phyloP scores from a whole-genome alignment of 805 yeast species.

The Jamesozyma rosinii region DNA sequence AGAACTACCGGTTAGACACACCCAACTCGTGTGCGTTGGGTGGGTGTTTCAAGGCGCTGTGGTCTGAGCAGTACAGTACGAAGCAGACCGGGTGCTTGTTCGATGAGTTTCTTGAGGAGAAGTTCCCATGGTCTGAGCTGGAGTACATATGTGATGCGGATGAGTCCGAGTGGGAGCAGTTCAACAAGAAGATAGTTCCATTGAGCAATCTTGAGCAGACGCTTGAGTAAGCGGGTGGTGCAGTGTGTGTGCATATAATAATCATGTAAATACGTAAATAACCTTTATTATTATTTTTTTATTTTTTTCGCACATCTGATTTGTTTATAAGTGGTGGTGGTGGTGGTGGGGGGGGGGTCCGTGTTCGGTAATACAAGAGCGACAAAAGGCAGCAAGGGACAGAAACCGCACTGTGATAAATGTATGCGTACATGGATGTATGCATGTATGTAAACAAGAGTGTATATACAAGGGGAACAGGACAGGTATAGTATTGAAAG shows the following conservation, averaged over 20 bases:
- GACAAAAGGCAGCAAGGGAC: too few species aligned
- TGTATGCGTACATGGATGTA: too few species aligned
- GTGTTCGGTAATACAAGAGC: neutral
- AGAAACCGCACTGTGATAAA: too few species aligned
- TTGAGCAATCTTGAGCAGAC: conserved; percentile 25
- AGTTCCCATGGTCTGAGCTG: conserved; percentile 39
- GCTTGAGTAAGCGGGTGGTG: too few species aligned
- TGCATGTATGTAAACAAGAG: too few species aligned
- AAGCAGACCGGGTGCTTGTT: conserved; percentile 23
- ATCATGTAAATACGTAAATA: too few species aligned
- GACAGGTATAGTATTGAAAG: too few species aligned
- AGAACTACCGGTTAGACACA: conserved; percentile 62
- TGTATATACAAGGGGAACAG: too few species aligned
- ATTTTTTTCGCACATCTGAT: too few species aligned
- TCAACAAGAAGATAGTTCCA: conserved; percentile 26
- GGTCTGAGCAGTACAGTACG: conserved; percentile 43
- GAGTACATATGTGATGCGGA: conserved; percentile 20
- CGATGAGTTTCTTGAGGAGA: conserved; percentile 39
- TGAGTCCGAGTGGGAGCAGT: conserved; percentile 24
- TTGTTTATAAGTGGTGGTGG: too few species aligned
- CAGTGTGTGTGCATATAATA: too few species aligned
- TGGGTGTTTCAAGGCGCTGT: conserved; percentile 77
- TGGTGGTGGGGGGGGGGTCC: neutral
- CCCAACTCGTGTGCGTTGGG: conserved; percentile 90
- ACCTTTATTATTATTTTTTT: too few species aligned